Base-by-base conservation (phyloP, 441 rosid genomes). In the Croton laevigatus region DNA sequence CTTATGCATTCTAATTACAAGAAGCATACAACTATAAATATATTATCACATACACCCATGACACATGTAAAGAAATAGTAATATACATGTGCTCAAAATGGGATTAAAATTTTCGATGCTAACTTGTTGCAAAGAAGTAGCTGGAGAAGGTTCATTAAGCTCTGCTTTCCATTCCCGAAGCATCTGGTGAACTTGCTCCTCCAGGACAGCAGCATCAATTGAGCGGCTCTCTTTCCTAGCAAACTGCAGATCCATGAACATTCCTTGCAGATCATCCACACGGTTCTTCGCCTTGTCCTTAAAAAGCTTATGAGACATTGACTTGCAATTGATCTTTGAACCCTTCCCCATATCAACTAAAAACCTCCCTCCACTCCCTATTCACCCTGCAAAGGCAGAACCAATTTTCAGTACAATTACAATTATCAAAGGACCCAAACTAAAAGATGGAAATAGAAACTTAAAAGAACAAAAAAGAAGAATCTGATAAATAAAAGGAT, bases 181-280 rank as follows among this genome's bases (percentile, higher is more conserved):
- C 99, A 93, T 95, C 90, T 93, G 99, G 77, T 95, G 97, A 22
- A 93, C 98, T 83, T 91, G 99, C 84, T 95, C 99, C 83, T 91
- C 99, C 13, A 95, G 97, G 48, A 95, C 86, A 3, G 82, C 76
- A 2, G 80, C 99, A 79, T 95, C 98, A 55, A 80, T 52, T 8
- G 27, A 34, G 36, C 98, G 94, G 75, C 97, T 87, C 78, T 95
- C 98, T 80, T 91, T 95, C 81, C 97, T 85, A 0, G 99, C 98
- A 79, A 85, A 88, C 68, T 95, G 99, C 77, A 95, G 96, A 83
- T 95, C 96, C 78, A 83, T 54, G 69, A 95, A 81, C 86, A 88
- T 89, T 37, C 89, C 97, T 75, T 95, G 98, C 76, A 95, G 83
- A 82, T 95, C 99, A 89, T 93, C 99, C 44, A 95, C 99, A 45